A percentile compares a stretch with the other conserved stretches of the same genome.
phyloP scores from a whole-genome alignment of 768 basidiomycete species.

The Boletus pseudopeckii region DNA sequence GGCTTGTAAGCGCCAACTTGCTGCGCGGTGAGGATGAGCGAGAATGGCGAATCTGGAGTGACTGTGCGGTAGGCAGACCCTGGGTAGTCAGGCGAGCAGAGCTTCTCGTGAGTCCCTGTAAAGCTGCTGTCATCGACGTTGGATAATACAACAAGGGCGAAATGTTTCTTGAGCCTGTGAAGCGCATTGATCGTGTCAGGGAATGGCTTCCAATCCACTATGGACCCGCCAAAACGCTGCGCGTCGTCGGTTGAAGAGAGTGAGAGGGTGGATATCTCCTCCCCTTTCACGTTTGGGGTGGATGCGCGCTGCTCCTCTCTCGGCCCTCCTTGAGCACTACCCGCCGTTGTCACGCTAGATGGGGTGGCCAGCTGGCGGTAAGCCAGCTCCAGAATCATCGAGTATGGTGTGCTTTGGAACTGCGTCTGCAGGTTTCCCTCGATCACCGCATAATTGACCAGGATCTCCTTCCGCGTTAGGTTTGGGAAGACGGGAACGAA shows the following conservation, averaged over 20 bases:
- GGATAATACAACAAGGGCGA: conserved; percentile 69
- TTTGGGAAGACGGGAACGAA: conserved; percentile 33
- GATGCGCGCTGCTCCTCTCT: conserved; percentile 20
- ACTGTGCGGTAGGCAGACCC: conserved; percentile 38
- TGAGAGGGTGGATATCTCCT: background rate
- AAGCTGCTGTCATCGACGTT: conserved; percentile 72
- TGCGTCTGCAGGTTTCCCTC: conserved; percentile 58
- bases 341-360: conserved; percentile 36
- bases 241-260: conserved; percentile 27
- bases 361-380: conserved; percentile 31
- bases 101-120: conserved; percentile 51
- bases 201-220: conserved; percentile 62
- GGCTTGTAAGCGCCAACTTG: conserved; percentile 76
- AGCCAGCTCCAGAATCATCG: conserved; percentile 51
- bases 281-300: background rate
- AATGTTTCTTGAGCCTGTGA: conserved; percentile 53
- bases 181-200: conserved; percentile 64
- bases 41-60: conserved; percentile 53
- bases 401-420: conserved; percentile 57
- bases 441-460: conserved; percentile 48
- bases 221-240: conserved; percentile 55
- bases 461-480: conserved; percentile 35
- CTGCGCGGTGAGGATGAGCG: conserved; percentile 66
- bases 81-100: conserved; percentile 27
- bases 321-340: conserved; percentile 17